These are phyloP conservation scores for Debaryomyces subglobosus DNA, from an alignment of 1,139 yeast genomes.

Conservation along the genomic window DNA sequence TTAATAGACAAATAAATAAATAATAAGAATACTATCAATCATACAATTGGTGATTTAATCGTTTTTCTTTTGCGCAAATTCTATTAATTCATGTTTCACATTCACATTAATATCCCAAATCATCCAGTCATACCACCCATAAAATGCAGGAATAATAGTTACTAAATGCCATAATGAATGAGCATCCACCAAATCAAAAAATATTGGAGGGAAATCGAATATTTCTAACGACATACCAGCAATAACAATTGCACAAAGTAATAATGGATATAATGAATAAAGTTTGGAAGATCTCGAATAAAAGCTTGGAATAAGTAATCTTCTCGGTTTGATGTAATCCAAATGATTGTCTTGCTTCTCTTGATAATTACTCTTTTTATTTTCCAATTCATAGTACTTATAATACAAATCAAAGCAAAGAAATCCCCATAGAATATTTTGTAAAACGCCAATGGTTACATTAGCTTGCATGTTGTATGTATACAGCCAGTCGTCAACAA, in stretches of 20 bases:
- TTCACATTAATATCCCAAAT: constrained; percentile 48
- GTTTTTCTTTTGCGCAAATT: constrained; percentile 16
- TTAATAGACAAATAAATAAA: not conserved
- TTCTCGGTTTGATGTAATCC: constrained; percentile 26
- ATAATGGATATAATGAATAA: constrained; percentile 44
- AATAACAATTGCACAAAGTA: constrained; percentile 54
- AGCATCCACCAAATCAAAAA: constrained; percentile 75
- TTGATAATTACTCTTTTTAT: constrained; percentile 9
- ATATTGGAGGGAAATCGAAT: constrained; percentile 80
- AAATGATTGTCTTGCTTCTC: constrained; percentile 25
- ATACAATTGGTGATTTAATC: not conserved
- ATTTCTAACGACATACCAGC: constrained; percentile 85
- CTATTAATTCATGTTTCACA: constrained; percentile 23
- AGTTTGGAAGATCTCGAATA: constrained; percentile 42
- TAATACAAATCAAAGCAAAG: constrained; percentile 39
- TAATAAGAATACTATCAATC: not conserved
- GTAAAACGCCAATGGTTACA: constrained; percentile 73
- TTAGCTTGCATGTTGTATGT: constrained; percentile 95
- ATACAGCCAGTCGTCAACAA: constrained; percentile 82
- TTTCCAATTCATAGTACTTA: constrained; percentile 29
- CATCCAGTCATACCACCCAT: constrained; percentile 54
- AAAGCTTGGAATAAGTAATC: constrained; percentile 36
- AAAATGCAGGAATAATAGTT: constrained; percentile 63
- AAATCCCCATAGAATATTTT: constrained; percentile 52
- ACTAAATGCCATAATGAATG: constrained; percentile 92